These are phyloP conservation scores for Penicillium roqueforti DNA, from an alignment of 495 filamentous ascomycete species.

Conservation along the genomic window DNA sequence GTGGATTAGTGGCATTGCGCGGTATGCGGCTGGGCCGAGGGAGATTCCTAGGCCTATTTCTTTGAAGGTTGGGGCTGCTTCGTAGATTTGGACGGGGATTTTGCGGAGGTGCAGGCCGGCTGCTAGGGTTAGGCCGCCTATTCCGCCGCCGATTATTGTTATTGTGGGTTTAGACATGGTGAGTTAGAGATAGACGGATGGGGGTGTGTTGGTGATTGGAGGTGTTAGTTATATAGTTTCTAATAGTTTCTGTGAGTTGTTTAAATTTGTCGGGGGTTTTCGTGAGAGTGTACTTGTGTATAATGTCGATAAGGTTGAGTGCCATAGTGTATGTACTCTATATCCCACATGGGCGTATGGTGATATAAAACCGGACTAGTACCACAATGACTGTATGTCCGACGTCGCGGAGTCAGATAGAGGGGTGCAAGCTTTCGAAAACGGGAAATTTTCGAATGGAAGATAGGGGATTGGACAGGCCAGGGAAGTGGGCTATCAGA, in stretches of 20 bases:
- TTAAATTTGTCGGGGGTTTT: too few relatives aligned
- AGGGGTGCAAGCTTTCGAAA: neutral
- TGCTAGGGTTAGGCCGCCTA: conserved; percentile 55
- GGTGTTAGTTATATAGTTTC: too few relatives aligned
- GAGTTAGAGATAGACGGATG: too few relatives aligned
- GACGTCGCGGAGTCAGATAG: neutral
- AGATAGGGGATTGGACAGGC: neutral
- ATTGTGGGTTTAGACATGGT: conserved; percentile 18
- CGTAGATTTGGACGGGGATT: conserved; percentile 51
- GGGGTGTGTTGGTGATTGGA: too few relatives aligned
- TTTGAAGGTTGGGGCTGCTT: conserved; percentile 47
- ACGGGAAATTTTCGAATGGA: neutral
- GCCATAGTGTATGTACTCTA: neutral
- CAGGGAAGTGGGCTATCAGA: neutral
- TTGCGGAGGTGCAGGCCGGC: conserved; percentile 50
- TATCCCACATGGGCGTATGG: neutral
- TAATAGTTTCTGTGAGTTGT: too few relatives aligned
- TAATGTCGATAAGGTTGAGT: neutral
- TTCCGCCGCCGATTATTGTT: conserved; percentile 59
- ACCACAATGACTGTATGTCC: neutral
- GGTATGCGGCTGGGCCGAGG: conserved; percentile 55
- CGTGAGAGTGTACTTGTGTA: neutral
- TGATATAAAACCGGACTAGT: neutral
- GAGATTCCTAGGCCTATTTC: conserved; percentile 60
- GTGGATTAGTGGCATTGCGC: conserved; percentile 49